These are phyloP conservation scores for Mucor circinelloides DNA, from an alignment of 371 early-diverging fungal species.

Conservation along the genomic window DNA sequence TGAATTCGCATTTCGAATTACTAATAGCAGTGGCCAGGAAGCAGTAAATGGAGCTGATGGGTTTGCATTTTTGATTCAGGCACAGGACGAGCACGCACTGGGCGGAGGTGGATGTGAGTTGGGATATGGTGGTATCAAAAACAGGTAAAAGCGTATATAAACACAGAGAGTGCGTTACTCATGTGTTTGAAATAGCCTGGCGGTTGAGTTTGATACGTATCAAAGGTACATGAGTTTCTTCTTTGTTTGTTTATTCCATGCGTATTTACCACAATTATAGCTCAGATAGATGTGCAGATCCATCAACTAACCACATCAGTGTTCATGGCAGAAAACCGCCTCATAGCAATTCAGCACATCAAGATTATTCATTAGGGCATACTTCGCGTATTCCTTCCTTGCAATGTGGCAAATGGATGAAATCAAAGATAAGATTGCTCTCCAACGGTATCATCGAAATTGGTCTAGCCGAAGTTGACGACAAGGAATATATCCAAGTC, in stretches of 20 bases:
- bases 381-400: constrained; percentile 43
- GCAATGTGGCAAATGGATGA: constrained; percentile 37
- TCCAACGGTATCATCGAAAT: constrained; percentile 13
- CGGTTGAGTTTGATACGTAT: constrained; percentile 63
- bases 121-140: constrained; percentile 47
- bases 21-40: constrained; percentile 20
- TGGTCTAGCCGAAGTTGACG: constrained; percentile 18
- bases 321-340: constrained; percentile 41
- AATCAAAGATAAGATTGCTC: constrained; percentile 25
- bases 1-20: constrained; percentile 44
- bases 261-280: constrained; percentile 13
- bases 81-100: constrained; percentile 20
- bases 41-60: constrained; percentile 47
- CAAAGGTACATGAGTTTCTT: constrained; percentile 28
- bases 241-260: neutral
- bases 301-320: constrained; percentile 57
- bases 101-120: constrained; percentile 52
- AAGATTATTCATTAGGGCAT: constrained; percentile 46
- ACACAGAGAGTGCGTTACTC: neutral
- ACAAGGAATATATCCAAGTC: constrained; percentile 25
- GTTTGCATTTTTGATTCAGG: constrained; percentile 46
- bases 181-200: constrained; percentile 32
- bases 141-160: constrained; percentile 25
- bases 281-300: constrained; percentile 48
- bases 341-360: constrained; percentile 45